These are phyloP conservation scores for Arthrobotrys musiformis DNA, from an alignment of 2,329 filamentous ascomycete species.

Conservation along the genomic window DNA sequence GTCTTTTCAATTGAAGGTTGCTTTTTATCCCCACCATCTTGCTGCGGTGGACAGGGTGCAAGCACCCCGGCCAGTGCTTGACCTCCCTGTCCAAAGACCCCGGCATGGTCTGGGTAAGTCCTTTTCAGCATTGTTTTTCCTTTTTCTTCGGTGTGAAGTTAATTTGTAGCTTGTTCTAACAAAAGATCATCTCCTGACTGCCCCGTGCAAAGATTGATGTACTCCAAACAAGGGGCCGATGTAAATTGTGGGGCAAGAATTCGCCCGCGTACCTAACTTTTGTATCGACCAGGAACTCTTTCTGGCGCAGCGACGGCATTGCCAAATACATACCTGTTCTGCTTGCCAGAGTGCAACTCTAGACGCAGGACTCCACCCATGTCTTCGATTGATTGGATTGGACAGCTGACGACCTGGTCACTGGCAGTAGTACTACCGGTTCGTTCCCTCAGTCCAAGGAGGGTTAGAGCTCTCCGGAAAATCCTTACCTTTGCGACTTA, in stretches of 20 bases:
- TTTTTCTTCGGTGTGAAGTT: slow-evolving; percentile 24
- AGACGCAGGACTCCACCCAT: slow-evolving; percentile 39
- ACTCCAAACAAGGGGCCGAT: slow-evolving; percentile 53
- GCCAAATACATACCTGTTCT: slow-evolving; percentile 27
- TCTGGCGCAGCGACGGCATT: slow-evolving; percentile 16
- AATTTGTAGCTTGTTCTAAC: slow-evolving; percentile 48
- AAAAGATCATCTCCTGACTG: slow-evolving; percentile 49
- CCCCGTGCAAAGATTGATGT: slow-evolving; percentile 47
- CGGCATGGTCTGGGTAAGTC: slow-evolving; percentile 21
- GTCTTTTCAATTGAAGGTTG: slow-evolving; percentile 21
- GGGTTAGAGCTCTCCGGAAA: slow-evolving; percentile 55
- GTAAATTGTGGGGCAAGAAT: slow-evolving; percentile 52
- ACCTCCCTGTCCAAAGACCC: slow-evolving; percentile 22
- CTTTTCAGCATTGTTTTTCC: slow-evolving; percentile 9
- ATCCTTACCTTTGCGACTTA: slow-evolving; percentile 56
- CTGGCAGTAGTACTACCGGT: no score
- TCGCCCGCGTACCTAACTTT: slow-evolving; percentile 19
- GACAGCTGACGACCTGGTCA: slow-evolving; percentile 53
- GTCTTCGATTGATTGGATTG: slow-evolving; percentile 54
- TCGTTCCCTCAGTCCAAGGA: slow-evolving; percentile 49
- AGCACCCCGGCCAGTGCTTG: slow-evolving; percentile 16
- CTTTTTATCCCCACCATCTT: slow-evolving; percentile 54
- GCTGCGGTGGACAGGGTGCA: slow-evolving; percentile 44
- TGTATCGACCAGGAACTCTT: slow-evolving; percentile 14
- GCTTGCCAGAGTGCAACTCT: slow-evolving; percentile 38